phyloP scores from a whole-genome alignment of 352 stramenopile genomes.

The Globisporangium abappressorium region DNA sequence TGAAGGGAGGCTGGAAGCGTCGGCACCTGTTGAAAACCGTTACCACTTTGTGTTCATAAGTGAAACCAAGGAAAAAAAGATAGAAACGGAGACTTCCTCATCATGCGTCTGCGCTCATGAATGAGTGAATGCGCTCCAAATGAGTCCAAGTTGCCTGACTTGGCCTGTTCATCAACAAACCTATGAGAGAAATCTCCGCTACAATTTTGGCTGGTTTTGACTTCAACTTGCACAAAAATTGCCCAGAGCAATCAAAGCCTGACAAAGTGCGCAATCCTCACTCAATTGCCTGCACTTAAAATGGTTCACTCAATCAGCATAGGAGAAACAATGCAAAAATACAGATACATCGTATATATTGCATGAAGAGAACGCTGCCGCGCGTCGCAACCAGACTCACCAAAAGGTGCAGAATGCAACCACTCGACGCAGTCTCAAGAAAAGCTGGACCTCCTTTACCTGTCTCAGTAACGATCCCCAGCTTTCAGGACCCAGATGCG shows the following conservation, averaged over 20 bases:
- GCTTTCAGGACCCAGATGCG: constrained; percentile 36
- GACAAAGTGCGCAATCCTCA: background rate
- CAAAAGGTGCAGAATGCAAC: background rate
- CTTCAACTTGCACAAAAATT: constrained; percentile 1
- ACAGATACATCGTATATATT: constrained; percentile 8
- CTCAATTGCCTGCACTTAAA: background rate
- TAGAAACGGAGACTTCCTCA: background rate
- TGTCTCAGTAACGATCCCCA: background rate
- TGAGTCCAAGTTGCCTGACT: background rate
- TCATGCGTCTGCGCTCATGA: too few relatives aligned
- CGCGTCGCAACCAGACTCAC: background rate
- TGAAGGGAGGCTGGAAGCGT: constrained; percentile 3
- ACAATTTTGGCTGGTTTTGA: background rate
- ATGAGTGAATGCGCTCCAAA: background rate
- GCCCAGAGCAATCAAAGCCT: background rate
- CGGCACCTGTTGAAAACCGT: constrained; percentile 3
- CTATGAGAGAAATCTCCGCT: background rate
- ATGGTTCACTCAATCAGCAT: background rate
- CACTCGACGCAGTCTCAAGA: background rate
- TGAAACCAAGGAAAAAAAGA: background rate
- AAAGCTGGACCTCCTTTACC: background rate
- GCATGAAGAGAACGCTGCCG: constrained; percentile 2
- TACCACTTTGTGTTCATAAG: background rate
- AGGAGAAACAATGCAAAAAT: background rate
- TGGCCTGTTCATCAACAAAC: background rate